Conservation (phyloP, 345 rosid genomes). For the Bretschneidera sinensis region DNA sequence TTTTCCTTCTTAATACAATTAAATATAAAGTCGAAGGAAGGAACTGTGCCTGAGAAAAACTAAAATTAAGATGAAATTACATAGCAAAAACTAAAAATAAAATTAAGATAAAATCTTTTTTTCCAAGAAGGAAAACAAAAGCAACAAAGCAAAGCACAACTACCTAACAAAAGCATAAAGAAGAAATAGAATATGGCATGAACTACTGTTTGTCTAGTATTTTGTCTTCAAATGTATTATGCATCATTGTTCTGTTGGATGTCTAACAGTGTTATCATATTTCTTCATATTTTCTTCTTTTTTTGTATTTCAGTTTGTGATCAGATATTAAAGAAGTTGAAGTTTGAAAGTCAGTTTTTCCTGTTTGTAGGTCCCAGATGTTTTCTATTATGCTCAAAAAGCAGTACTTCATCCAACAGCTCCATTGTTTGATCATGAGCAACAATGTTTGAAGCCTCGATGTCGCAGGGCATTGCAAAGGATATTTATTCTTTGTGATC, state of each 20-base stretch:
- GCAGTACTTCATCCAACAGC: constrained; percentile 82
- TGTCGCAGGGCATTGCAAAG: constrained; percentile 71
- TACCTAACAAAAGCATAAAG: neutral
- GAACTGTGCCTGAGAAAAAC: neutral
- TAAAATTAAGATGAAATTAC: neutral
- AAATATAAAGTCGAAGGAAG: neutral
- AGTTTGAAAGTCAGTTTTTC: neutral
- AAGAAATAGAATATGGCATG: neutral
- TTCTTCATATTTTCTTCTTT: neutral
- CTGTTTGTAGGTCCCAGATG: constrained; percentile 68
- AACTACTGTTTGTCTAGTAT: neutral
- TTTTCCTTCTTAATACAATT: no score
- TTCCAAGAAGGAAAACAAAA: neutral
- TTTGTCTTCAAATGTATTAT: no score
- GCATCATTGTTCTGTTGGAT: no score
- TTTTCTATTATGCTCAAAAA: constrained; percentile 71
- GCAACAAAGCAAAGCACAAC: neutral
- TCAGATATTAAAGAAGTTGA: no score
- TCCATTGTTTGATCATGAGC: constrained; percentile 80
- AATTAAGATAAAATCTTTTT: neutral
- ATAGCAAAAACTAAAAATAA: no score
- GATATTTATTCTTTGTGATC: constrained; percentile 71
- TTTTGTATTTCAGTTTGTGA: no score
- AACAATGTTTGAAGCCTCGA: constrained; percentile 56
- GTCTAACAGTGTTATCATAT: no score